Evolutionary conservation across 129 eudicot species (phyloP).

Genomic region (Escallonia herrerae): DNA sequence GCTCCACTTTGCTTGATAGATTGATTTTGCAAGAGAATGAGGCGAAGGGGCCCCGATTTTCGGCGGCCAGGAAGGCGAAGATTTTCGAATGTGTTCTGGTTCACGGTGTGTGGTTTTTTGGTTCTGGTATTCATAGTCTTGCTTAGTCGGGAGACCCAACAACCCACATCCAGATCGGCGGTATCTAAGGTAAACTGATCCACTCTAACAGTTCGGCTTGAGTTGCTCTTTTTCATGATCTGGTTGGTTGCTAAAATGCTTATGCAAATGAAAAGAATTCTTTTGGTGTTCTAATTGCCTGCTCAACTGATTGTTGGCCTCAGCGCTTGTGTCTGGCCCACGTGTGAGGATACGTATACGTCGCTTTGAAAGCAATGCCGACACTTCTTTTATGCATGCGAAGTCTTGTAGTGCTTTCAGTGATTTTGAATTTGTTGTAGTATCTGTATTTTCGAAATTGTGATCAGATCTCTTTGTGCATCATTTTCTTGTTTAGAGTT

Average conservation of each 20-base stretch:
- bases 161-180: slow-evolving; percentile 54
- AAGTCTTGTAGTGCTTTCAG: too few species aligned
- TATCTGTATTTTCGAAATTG: too few species aligned
- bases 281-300: too few species aligned
- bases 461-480: too few species aligned
- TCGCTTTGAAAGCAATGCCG: too few species aligned
- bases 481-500: too few species aligned
- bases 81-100: slow-evolving; percentile 62
- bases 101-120: slow-evolving; percentile 58
- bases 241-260: not conserved
- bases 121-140: slow-evolving; percentile 61
- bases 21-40: slow-evolving; percentile 28
- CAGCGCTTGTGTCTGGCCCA: too few species aligned
- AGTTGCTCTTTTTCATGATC: not conserved
- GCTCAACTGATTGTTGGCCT: too few species aligned
- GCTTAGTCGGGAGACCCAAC: slow-evolving; percentile 44
- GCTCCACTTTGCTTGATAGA: not conserved
- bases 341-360: too few species aligned
- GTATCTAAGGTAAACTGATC: slow-evolving; percentile 45
- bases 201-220: not conserved
- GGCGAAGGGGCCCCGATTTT: slow-evolving; percentile 68
- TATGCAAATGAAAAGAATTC: not conserved
- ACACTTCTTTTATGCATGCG: too few species aligned
- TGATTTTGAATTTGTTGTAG: too few species aligned
- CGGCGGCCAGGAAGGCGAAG: slow-evolving; percentile 69